phyloP scores from a whole-genome alignment of 1,284 basidiomycete genomes.

The Puccinia sorghi region DNA sequence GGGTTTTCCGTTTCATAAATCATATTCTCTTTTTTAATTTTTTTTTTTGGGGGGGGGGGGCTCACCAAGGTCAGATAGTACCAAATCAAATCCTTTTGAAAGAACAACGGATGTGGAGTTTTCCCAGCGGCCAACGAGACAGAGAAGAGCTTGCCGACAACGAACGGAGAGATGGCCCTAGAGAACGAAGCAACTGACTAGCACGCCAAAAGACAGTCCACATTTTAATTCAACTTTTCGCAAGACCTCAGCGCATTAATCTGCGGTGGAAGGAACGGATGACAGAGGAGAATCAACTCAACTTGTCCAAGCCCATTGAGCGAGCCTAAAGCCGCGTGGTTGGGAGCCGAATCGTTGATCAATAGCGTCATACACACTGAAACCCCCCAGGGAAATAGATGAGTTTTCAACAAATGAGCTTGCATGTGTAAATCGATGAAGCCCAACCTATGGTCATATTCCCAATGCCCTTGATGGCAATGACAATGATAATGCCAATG shows the following conservation, averaged over 20 bases:
- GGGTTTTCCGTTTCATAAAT: too few species aligned
- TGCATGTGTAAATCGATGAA: too few species aligned
- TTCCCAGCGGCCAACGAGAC: slow-evolving; percentile 7
- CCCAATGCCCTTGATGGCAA: slow-evolving; percentile 32
- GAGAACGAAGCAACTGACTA: slow-evolving; percentile 19
- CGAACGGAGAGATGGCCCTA: slow-evolving; percentile 5
- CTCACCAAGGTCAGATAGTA: slow-evolving; percentile 7
- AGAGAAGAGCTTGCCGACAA: slow-evolving; percentile 17
- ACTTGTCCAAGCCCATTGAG: slow-evolving; percentile 44
- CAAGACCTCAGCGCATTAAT: not conserved
- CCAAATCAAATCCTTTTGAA: slow-evolving; percentile 4
- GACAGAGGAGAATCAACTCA: not conserved
- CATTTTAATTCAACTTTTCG: not conserved
- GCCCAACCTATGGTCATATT: slow-evolving; percentile 38
- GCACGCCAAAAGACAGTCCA: not conserved
- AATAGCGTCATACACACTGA: slow-evolving; percentile 36
- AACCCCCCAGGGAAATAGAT: not conserved
- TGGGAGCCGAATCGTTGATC: slow-evolving; percentile 39
- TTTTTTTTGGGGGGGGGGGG: not conserved
- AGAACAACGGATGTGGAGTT: not conserved
- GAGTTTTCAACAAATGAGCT: too few species aligned
- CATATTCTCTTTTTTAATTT: not conserved
- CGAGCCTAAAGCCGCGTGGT: slow-evolving; percentile 21
- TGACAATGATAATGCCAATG: slow-evolving; percentile 5
- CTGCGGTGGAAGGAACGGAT: not conserved